Evolutionary conservation across 805 yeast species (phyloP), one percentile per base, ranked within the genome.

Genomic region (Kregervanrija pseudodelftensis): DNA sequence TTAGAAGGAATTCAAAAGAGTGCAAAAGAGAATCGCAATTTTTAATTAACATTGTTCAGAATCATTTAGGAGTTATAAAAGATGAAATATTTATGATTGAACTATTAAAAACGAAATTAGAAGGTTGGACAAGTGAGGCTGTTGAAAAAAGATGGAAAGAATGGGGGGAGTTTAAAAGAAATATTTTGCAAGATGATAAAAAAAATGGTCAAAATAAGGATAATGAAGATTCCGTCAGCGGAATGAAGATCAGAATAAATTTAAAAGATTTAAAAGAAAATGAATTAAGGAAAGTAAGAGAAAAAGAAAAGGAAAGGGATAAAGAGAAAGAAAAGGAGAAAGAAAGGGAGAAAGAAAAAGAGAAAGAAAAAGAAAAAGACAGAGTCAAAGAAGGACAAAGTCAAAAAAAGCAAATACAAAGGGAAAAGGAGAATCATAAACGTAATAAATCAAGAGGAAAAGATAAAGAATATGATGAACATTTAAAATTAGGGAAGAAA

Each of bases 131-230:
- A 3, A 50, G 48, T 28, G 53, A 43, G 16, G 47, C 46, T 3
- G 53, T 50, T 11, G 53, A 50, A 37, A 31, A 46, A 40, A 37
- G 46, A 47, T 16, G 54, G 57, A 38, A 53, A 54, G 47, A 54
- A 43, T 41, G 57, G 62, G 58, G 49, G 41, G 13, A 13, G 4
- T 64, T 60, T 42, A 64, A 64, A 38, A 43, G 39, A 8, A 36
- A 52, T 0, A 54, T 53, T 31, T 35, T 57, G 11, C 37, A 34
- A 34, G 34, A 45, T 7, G 15, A 32, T 12, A 14, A 37, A 8
- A 11, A 10, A 33, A 14, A 33, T 16, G 28, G 8, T 16, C 32
- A 17, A 7, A 30, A 38, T 12, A 22, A 11, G 7, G 31, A 13
- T 22, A 22, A 2, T 5, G 28, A 22, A 22, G 28, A 22, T 7